Evolutionary conservation across 306 rosid genomes (phyloP).

Genomic region (Vachellia collinsii): DNA sequence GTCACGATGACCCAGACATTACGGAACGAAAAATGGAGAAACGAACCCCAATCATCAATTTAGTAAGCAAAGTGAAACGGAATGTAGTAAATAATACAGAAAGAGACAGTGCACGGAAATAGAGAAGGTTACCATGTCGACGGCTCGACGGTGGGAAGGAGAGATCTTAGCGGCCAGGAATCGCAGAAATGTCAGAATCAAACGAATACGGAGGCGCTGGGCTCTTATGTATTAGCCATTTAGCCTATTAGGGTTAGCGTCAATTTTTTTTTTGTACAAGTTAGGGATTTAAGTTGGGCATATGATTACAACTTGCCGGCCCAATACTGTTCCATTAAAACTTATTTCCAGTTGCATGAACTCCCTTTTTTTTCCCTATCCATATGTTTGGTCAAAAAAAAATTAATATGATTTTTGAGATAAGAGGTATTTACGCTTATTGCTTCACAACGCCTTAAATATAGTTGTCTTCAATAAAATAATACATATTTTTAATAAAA

Average conservation of each 20-base stretch:
- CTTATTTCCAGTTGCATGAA: too few relatives aligned
- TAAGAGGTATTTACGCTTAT: too few relatives aligned
- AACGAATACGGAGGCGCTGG: neutral
- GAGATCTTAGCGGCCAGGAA: neutral
- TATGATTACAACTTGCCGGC: neutral
- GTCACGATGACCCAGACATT: neutral
- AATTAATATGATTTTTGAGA: too few relatives aligned
- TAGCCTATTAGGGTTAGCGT: constrained; percentile 6
- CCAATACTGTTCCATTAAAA: neutral
- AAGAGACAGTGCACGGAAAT: neutral
- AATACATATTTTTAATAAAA: too few relatives aligned
- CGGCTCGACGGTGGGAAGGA: neutral
- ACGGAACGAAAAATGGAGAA: neutral
- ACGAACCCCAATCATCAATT: neutral
- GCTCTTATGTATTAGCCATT: neutral
- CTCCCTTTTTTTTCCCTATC: too few relatives aligned
- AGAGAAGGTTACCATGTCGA: constrained; percentile 10
- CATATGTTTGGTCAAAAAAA: too few relatives aligned
- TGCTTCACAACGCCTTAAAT: too few relatives aligned
- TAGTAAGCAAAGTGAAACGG: neutral
- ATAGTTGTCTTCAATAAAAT: too few relatives aligned
- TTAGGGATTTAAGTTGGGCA: neutral
- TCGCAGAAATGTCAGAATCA: neutral
- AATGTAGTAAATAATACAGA: neutral
- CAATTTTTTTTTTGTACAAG: neutral